A percentile compares a stretch with the other conserved stretches of the same genome.
Evolutionary conservation across 2,329 filamentous ascomycete genomes (phyloP).

Genomic region (Colletotrichum cuscutae): DNA sequence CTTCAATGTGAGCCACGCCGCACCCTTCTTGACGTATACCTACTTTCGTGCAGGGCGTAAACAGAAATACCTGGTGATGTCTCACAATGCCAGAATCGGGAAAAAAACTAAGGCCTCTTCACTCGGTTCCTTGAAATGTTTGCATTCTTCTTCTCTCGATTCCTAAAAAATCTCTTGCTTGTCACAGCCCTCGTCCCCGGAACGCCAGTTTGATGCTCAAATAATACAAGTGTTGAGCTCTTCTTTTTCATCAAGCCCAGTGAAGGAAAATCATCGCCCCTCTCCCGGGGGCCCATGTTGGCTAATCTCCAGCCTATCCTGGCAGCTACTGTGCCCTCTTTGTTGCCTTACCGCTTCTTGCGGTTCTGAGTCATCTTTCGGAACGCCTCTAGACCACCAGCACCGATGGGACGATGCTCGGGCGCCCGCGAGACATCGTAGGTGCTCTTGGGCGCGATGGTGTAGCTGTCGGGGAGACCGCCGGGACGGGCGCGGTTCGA

Average conservation of each 20-base stretch:
- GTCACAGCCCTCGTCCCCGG: background rate
- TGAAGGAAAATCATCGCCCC: background rate
- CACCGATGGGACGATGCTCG: slow-evolving; percentile 70
- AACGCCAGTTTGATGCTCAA: slow-evolving; percentile 26
- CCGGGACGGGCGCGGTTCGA: slow-evolving; percentile 68
- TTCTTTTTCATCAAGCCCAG: background rate
- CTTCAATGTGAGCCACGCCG: too few species aligned
- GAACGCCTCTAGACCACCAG: slow-evolving; percentile 73
- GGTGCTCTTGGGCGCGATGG: slow-evolving; percentile 69
- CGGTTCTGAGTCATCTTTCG: slow-evolving; percentile 73
- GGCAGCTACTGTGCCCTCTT: background rate
- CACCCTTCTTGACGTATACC: too few species aligned
- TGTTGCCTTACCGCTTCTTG: slow-evolving; percentile 56
- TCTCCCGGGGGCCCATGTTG: too few species aligned
- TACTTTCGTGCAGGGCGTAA: too few species aligned
- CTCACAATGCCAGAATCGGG: too few species aligned
- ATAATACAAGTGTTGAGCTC: slow-evolving; percentile 18
- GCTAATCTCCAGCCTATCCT: background rate
- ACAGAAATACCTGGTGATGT: too few species aligned
- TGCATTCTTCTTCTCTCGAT: background rate
- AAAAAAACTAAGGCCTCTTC: too few species aligned
- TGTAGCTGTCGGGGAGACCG: slow-evolving; percentile 67
- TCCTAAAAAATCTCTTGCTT: background rate
- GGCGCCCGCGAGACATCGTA: slow-evolving; percentile 63
- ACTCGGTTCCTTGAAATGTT: background rate